A percentile compares a stretch with the other conserved stretches of the same genome.
Conservation (phyloP, 2,329 filamentous ascomycete species). For the Pseudofabraea citricarpa region DNA sequence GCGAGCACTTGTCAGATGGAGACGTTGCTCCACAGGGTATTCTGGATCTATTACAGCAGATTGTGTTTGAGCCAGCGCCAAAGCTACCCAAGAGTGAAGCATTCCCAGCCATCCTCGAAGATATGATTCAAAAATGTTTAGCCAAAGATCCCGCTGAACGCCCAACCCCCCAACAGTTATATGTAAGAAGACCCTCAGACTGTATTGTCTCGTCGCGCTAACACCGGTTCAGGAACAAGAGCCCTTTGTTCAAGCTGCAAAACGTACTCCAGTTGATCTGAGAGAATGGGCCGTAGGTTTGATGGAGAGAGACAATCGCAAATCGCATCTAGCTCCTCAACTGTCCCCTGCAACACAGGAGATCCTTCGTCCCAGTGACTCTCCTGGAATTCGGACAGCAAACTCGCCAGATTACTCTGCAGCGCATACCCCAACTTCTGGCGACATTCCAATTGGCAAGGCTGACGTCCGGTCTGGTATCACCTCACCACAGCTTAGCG, state of each 20-base stretch:
- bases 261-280: slow-evolving; percentile 91
- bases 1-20: slow-evolving; percentile 63
- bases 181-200: too few species aligned
- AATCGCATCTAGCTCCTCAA: slow-evolving; percentile 83
- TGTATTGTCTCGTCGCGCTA: too few species aligned
- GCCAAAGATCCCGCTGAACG: slow-evolving; percentile 84
- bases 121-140: slow-evolving; percentile 95
- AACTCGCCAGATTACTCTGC: slow-evolving; percentile 37
- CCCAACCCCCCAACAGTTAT: slow-evolving; percentile 89
- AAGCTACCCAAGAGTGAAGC: slow-evolving; percentile 94
- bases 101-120: slow-evolving; percentile 89
- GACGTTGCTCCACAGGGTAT: slow-evolving; percentile 90
- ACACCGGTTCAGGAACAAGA: slow-evolving; percentile 84
- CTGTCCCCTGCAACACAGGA: slow-evolving; percentile 75
- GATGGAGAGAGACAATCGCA: slow-evolving; percentile 93
- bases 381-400: slow-evolving; percentile 38
- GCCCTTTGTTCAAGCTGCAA: slow-evolving; percentile 91
- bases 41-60: slow-evolving; percentile 91
- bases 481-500: slow-evolving; percentile 37
- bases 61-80: slow-evolving; percentile 92
- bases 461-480: slow-evolving; percentile 38
- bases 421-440: slow-evolving; percentile 61
- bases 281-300: slow-evolving; percentile 89
- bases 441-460: slow-evolving; percentile 64
- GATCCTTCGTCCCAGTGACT: slow-evolving; percentile 61